Evolutionary conservation across 2,329 filamentous ascomycete species (phyloP), one percentile per base, ranked within the genome.

Genomic region (Aspergillus japonicus): DNA sequence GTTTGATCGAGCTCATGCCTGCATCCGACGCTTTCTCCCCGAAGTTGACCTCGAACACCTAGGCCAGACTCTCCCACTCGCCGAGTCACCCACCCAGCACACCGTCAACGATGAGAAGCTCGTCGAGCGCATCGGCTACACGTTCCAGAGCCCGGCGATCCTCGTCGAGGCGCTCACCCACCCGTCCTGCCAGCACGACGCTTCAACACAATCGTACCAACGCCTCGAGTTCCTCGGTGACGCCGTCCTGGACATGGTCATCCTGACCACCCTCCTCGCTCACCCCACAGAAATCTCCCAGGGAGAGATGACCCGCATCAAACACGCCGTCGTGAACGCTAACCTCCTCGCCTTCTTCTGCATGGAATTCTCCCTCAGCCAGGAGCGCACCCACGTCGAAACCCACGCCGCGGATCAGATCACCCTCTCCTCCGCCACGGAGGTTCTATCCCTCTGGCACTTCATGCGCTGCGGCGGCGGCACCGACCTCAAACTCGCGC

Each of bases 171-270:
- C 93, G 2, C 80, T 94, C 53, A 96, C 92, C 0, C 93, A 97
- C 69, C 80, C 86, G 0, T 93, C 90, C 0, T 82, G 80, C 54
- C 79, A 79, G 31, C 74, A 77, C 16, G 78, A 82, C 4, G 79
- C 80, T 2, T 80, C 76, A 23, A 82, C 86, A 12, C 73, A 77
- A 39, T 84, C 82, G 0, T 87, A 87, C 67, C 90, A 97, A 65
- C 85, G 92, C 0, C 83, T 97, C 1, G 94, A 97, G 70, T 96
- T 95, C 68, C 78, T 97, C 0, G 94, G 94, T 1, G 94, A 98
- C 67, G 85, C 92, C 0, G 80, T 97, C 2, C 84, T 98, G 0
- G 94, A 98, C 74, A 84, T 87, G 66, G 79, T 96, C 57, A 79
- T 97, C 52, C 86, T 91, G 7, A 70, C 72, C 11, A 64, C 86